phyloP scores from a whole-genome alignment of 768 basidiomycete species.

The Trametes cinnabarina region DNA sequence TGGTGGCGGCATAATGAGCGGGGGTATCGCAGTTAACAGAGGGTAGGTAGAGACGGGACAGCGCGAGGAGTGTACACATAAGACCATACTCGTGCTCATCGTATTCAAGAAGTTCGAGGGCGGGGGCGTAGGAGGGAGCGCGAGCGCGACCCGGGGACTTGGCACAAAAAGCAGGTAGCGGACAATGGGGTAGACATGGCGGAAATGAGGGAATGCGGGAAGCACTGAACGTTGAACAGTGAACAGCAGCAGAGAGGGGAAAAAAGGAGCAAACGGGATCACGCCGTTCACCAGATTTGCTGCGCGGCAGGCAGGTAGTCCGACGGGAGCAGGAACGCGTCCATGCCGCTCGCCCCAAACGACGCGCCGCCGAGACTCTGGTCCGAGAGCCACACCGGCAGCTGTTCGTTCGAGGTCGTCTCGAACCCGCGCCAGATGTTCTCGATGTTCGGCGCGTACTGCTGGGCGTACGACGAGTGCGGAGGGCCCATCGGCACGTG shows the following conservation, averaged over 20 bases:
- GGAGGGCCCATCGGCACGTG: constrained; percentile 33
- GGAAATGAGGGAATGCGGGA: too few species aligned
- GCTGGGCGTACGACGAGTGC: constrained; percentile 22
- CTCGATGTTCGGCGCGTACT: constrained; percentile 45
- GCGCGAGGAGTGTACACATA: constrained; percentile 1
- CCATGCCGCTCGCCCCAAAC: constrained; percentile 80
- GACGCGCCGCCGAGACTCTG: constrained; percentile 74
- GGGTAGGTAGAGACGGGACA: neutral
- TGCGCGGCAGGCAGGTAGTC: constrained; percentile 70
- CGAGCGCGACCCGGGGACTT: too few species aligned
- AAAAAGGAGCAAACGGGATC: neutral
- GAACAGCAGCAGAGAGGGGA: neutral
- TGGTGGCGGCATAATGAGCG: too few species aligned
- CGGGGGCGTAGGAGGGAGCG: too few species aligned
- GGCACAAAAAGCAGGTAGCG: constrained; percentile 1
- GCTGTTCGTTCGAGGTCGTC: constrained; percentile 65
- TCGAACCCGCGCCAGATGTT: constrained; percentile 78
- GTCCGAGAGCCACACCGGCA: constrained; percentile 86
- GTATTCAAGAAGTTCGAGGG: constrained; percentile 6
- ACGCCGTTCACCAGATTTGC: constrained; percentile 64
- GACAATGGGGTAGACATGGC: too few species aligned
- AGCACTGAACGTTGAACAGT: neutral
- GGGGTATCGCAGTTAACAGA: constrained; percentile 6
- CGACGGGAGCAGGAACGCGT: constrained; percentile 76
- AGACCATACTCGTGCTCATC: neutral